A percentile compares a stretch with the other conserved stretches of the same genome.
phyloP scores from a whole-genome alignment of 345 rosid genomes.

The Atalantia buxifolia region DNA sequence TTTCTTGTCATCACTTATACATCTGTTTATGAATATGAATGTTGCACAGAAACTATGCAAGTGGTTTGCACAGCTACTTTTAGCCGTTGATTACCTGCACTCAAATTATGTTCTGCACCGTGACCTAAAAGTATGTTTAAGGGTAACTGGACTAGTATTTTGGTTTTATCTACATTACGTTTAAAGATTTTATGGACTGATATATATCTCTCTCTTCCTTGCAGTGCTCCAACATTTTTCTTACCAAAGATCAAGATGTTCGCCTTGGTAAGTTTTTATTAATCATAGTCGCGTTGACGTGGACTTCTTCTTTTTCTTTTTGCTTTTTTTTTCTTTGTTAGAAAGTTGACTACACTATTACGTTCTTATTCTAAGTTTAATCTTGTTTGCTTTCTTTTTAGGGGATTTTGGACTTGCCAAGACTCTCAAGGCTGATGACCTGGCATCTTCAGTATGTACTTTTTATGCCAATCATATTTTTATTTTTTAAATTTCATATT shows the following conservation, averaged over 20 bases:
- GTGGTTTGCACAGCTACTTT: constrained; percentile 88
- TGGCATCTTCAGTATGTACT: constrained; percentile 88
- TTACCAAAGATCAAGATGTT: constrained; percentile 92
- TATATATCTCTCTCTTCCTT: constrained; percentile 14
- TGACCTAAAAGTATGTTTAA: constrained; percentile 69
- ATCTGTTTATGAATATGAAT: background rate
- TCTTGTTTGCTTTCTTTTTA: constrained; percentile 28
- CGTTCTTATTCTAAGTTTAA: constrained; percentile 2
- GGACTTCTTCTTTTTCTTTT: background rate
- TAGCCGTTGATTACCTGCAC: constrained; percentile 96
- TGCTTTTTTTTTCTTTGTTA: background rate
- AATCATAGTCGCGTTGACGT: background rate
- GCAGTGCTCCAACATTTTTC: constrained; percentile 98
- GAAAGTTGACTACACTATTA: background rate
- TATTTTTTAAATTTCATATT: background rate
- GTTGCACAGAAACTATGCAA: constrained; percentile 82
- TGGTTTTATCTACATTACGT: constrained; percentile 10
- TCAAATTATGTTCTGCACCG: constrained; percentile 95
- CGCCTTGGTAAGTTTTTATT: constrained; percentile 70
- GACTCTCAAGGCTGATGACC: constrained; percentile 89
- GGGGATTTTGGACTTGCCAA: constrained; percentile 99
- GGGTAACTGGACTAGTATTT: constrained; percentile 13
- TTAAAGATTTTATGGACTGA: constrained; percentile 28
- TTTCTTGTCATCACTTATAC: constrained; percentile 14
- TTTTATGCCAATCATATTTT: background rate